Evolutionary conservation across 2,329 filamentous ascomycete species (phyloP).

Genomic region (Fusarium sp.): DNA sequence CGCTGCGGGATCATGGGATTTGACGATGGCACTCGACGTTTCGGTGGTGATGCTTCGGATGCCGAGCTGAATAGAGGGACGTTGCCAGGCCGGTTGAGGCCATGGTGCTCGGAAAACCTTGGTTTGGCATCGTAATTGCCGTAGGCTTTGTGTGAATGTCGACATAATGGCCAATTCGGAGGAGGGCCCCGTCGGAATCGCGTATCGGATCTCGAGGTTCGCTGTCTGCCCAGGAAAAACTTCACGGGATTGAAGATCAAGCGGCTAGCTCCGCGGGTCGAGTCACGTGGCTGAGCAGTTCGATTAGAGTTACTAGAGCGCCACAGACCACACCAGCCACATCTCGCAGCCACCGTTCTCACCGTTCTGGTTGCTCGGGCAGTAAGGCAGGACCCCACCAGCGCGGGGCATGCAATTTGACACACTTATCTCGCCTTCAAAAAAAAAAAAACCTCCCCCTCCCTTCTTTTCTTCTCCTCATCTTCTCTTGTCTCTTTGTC

Average conservation of each 20-base stretch:
- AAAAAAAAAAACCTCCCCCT: conserved; percentile 55
- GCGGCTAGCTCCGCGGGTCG: conserved; percentile 21
- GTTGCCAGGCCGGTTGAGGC: conserved; percentile 47
- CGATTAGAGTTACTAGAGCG: conserved; percentile 2
- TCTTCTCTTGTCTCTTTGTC: conserved; percentile 41
- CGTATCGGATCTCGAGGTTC: conserved; percentile 43
- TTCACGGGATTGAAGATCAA: conserved; percentile 40
- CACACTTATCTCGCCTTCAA: conserved; percentile 46
- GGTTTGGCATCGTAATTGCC: conserved; percentile 56
- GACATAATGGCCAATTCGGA: conserved; percentile 54
- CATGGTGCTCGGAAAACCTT: conserved; percentile 52
- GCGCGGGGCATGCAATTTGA: conserved; percentile 55
- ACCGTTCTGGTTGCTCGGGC: conserved; percentile 44
- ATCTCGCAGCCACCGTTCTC: conserved; percentile 31
- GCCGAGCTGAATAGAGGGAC: conserved; percentile 44
- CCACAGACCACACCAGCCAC: conserved; percentile 39
- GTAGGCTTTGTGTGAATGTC: conserved; percentile 53
- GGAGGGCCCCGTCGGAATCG: conserved; percentile 46
- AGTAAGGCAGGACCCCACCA: conserved; percentile 47
- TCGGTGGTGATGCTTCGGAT: conserved; percentile 50
- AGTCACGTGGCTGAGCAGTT: conserved; percentile 47
- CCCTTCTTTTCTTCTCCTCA: conserved; percentile 46
- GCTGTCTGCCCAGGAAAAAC: conserved; percentile 47
- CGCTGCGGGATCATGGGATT: conserved; percentile 32
- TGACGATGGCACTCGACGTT: conserved; percentile 28